phyloP scores from a whole-genome alignment of 345 rosid genomes.

The Gossypium thurberi region DNA sequence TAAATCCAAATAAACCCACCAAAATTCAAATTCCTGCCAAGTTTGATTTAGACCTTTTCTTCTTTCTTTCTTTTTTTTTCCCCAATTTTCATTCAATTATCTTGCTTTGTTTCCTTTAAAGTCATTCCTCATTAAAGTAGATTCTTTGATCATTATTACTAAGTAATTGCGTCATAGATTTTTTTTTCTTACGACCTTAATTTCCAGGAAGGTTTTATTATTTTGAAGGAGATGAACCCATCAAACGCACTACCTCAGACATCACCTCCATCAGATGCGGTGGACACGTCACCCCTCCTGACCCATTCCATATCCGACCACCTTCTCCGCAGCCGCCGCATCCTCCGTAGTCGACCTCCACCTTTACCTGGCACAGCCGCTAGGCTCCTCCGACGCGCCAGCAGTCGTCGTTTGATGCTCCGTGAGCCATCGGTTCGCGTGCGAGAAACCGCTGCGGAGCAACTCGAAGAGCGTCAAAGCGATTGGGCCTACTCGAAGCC shows the following conservation, averaged over 20 bases:
- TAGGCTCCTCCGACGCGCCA: conserved; percentile 67
- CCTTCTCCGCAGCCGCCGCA: conserved; percentile 52
- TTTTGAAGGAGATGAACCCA: conserved; percentile 24
- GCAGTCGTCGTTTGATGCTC: conserved; percentile 75
- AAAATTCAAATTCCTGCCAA: conserved; percentile 4
- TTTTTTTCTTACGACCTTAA: neutral
- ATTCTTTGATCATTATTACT: neutral
- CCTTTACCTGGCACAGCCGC: conserved; percentile 56
- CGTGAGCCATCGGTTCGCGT: conserved; percentile 73
- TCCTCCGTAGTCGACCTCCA: conserved; percentile 46
- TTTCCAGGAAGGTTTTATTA: neutral
- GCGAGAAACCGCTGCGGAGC: conserved; percentile 84
- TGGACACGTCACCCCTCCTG: conserved; percentile 51
- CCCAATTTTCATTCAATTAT: neutral
- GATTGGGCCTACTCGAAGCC: conserved; percentile 82
- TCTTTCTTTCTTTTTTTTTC: too few relatives aligned
- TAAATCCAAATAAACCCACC: conserved; percentile 12
- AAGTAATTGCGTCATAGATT: conserved; percentile 9
- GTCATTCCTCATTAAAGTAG: neutral
- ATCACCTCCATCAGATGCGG: conserved; percentile 22
- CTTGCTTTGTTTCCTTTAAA: neutral
- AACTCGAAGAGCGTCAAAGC: conserved; percentile 73
- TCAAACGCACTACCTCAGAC: conserved; percentile 27
- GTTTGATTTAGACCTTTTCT: neutral
- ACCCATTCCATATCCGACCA: conserved; percentile 33